These are phyloP conservation scores for Corchorus olitorius DNA, from an alignment of 345 rosid genomes.

Conservation along the genomic window DNA sequence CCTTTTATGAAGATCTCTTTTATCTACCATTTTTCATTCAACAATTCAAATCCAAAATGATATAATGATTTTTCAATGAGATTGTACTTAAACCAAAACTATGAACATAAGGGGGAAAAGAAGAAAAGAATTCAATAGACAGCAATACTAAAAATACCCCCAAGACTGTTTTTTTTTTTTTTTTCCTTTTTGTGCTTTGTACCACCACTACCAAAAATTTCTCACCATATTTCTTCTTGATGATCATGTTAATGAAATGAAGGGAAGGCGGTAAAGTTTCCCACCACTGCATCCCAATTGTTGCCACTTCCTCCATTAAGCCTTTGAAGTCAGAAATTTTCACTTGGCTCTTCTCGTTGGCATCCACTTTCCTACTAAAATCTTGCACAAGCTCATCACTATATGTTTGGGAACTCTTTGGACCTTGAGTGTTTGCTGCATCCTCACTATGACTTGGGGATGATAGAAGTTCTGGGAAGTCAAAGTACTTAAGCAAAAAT, in stretches of 20 bases:
- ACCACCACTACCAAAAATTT: constrained; percentile 49
- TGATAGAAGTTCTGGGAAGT: too few species aligned
- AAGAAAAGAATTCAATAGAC: constrained; percentile 22
- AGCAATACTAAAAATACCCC: constrained; percentile 8
- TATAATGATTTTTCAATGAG: constrained; percentile 21
- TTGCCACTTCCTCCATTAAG: neutral
- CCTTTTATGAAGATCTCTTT: neutral
- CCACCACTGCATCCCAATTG: too few species aligned
- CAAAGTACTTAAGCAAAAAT: too few species aligned
- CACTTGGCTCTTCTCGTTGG: neutral
- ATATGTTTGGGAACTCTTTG: neutral
- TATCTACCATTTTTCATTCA: constrained; percentile 21
- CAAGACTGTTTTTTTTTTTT: constrained; percentile 11
- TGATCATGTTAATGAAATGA: too few species aligned
- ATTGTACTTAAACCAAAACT: neutral
- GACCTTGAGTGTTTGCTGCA: neutral
- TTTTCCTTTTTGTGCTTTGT: constrained; percentile 14
- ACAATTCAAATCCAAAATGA: constrained; percentile 23
- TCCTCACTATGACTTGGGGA: neutral
- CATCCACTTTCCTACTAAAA: neutral
- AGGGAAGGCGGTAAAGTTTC: too few species aligned
- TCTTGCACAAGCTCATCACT: neutral
- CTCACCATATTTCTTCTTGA: too few species aligned
- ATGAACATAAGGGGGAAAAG: constrained; percentile 16
- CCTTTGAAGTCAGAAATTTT: neutral